These are phyloP conservation scores for Agrostemma githago DNA, from an alignment of 148 eudicot genomes.

Conservation along the genomic window DNA sequence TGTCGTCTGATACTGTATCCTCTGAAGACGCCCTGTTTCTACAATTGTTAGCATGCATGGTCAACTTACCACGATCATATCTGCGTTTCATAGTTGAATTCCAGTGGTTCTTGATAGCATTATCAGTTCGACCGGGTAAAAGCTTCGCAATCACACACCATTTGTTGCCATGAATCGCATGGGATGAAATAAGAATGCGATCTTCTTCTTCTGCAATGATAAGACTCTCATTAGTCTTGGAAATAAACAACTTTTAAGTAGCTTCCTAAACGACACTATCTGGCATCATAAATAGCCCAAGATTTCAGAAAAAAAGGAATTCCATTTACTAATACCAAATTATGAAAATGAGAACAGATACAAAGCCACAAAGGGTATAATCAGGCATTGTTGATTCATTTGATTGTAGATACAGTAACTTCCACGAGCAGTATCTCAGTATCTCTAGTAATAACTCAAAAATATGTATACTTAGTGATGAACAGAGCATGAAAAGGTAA, in stretches of 20 bases:
- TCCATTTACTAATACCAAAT: neutral
- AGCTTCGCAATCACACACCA: constrained; percentile 81
- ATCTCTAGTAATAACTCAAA: neutral
- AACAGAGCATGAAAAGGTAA: neutral
- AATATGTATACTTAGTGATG: too few relatives aligned
- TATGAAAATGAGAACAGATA: neutral
- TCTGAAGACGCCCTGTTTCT: constrained; percentile 52
- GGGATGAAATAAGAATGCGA: constrained; percentile 51
- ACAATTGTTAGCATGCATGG: constrained; percentile 33
- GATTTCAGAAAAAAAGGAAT: neutral
- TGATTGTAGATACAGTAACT: neutral
- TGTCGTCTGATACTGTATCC: constrained; percentile 61
- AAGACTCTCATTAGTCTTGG: neutral
- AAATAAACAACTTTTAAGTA: neutral
- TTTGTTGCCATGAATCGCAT: constrained; percentile 76
- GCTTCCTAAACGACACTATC: neutral
- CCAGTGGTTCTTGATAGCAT: constrained; percentile 90
- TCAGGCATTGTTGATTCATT: neutral
- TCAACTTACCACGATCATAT: constrained; percentile 23
- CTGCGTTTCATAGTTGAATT: constrained; percentile 70
- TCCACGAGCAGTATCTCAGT: neutral
- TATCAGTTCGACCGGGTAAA: constrained; percentile 85
- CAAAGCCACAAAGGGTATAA: neutral
- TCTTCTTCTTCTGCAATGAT: constrained; percentile 73
- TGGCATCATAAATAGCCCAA: too few relatives aligned